A percentile compares a stretch with the other conserved stretches of the same genome.
Evolutionary conservation across 169 alveolate genomes (phyloP).

Genomic region (Plasmodium chabaudi): DNA sequence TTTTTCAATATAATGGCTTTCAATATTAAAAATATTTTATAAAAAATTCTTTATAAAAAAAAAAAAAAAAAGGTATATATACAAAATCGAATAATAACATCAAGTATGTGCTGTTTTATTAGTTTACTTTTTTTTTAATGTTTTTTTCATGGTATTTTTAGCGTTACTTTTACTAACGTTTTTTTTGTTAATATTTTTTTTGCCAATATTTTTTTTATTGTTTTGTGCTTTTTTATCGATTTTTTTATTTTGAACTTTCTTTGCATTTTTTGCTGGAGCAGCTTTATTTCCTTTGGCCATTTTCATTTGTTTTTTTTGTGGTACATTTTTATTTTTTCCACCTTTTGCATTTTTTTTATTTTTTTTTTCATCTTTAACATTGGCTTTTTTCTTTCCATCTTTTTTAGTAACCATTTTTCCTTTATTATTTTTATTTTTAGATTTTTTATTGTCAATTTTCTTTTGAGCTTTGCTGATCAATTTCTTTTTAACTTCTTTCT

Average conservation of each 20-base stretch:
- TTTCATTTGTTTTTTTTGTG: slow-evolving; percentile 21
- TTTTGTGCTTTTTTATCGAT: not conserved
- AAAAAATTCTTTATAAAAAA: not conserved
- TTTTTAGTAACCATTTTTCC: slow-evolving; percentile 11
- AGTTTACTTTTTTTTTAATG: slow-evolving; percentile 19
- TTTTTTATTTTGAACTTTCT: slow-evolving; percentile 19
- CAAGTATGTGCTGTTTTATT: not conserved
- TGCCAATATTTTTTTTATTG: slow-evolving; percentile 19
- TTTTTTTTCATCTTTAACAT: slow-evolving; percentile 14
- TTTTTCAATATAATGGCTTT: too few species aligned
- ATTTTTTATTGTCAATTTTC: slow-evolving; percentile 16
- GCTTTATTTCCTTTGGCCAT: slow-evolving; percentile 1
- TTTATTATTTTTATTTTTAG: slow-evolving; percentile 2
- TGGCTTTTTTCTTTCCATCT: slow-evolving; percentile 18
- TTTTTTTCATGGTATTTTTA: slow-evolving; percentile 19
- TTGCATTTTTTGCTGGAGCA: slow-evolving; percentile 1
- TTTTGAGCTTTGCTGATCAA: slow-evolving; percentile 10
- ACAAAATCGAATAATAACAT: not conserved
- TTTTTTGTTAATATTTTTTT: slow-evolving; percentile 21
- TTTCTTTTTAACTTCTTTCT: slow-evolving; percentile 37
- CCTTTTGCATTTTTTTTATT: slow-evolving; percentile 6
- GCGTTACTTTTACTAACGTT: slow-evolving; percentile 4
- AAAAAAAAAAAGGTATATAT: slow-evolving; percentile 6
- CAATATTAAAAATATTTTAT: too few species aligned
- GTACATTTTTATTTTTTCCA: not conserved